These are phyloP conservation scores for Pleurotus djamor DNA, from an alignment of 768 basidiomycete species.

Conservation along the genomic window DNA sequence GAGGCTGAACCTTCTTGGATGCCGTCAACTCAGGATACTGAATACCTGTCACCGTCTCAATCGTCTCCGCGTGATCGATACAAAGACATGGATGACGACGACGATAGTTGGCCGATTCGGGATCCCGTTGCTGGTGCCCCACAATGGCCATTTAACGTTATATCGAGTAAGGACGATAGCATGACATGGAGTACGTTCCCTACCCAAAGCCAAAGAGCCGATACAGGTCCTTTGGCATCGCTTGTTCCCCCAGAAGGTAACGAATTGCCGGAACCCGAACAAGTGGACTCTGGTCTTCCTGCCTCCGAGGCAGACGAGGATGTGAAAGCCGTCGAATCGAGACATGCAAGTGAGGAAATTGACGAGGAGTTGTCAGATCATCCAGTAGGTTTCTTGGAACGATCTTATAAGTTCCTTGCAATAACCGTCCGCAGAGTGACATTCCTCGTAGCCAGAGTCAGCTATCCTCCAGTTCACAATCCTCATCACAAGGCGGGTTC, in stretches of 20 bases:
- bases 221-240: constrained; percentile 25
- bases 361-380: constrained; percentile 21
- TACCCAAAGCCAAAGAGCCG: constrained; percentile 51
- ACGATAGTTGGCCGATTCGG: constrained; percentile 77
- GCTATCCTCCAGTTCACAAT: constrained; percentile 48
- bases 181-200: constrained; percentile 75
- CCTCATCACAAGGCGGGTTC: constrained; percentile 55
- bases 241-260: constrained; percentile 4
- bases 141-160: constrained; percentile 61
- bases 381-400: not conserved
- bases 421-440: constrained; percentile 18
- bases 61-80: constrained; percentile 16
- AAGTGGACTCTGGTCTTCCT: constrained; percentile 16
- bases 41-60: constrained; percentile 37
- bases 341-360: constrained; percentile 19
- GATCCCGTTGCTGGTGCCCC: constrained; percentile 56
- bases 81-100: constrained; percentile 50
- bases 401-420: not conserved
- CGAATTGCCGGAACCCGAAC: too few species aligned
- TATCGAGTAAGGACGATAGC: constrained; percentile 57
- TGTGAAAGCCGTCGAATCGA: constrained; percentile 18
- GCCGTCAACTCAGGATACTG: constrained; percentile 59
- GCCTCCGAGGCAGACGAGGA: constrained; percentile 24
- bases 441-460: constrained; percentile 48
- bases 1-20: constrained; percentile 50